Evolutionary conservation across 768 basidiomycete species (phyloP).

Genomic region (Suillus hirtellus): DNA sequence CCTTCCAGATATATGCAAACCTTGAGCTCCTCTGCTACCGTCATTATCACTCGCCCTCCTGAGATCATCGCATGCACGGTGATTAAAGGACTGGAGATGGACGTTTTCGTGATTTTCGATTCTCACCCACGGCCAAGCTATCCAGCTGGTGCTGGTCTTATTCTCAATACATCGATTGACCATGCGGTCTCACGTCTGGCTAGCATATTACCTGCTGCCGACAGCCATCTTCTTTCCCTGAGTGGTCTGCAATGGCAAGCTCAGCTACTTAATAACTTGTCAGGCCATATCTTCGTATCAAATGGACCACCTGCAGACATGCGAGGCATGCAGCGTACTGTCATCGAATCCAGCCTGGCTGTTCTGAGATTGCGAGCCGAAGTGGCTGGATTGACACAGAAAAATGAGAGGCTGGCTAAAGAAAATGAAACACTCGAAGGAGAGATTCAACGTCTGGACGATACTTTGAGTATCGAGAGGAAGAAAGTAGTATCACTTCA

Average conservation of each 20-base stretch:
- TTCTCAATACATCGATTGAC: conserved; percentile 49
- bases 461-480: conserved; percentile 18
- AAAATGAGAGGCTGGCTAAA: conserved; percentile 26
- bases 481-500: background rate
- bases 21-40: conserved; percentile 33
- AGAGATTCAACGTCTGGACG: conserved; percentile 23
- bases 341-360: conserved; percentile 52
- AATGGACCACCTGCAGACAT: conserved; percentile 23
- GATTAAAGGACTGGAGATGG: conserved; percentile 20
- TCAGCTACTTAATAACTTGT: conserved; percentile 60
- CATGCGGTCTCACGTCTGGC: conserved; percentile 45
- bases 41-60: conserved; percentile 67
- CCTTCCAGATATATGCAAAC: conserved; percentile 28
- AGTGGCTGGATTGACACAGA: conserved; percentile 37
- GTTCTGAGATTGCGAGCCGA: conserved; percentile 45
- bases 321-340: conserved; percentile 29
- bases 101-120: conserved; percentile 62
- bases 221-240: conserved; percentile 44
- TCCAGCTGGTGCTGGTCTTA: conserved; percentile 60
- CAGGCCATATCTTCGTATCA: conserved; percentile 55
- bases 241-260: conserved; percentile 60
- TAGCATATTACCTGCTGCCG: conserved; percentile 46
- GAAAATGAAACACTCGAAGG: conserved; percentile 30
- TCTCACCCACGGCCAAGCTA: conserved; percentile 64
- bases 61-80: conserved; percentile 63